phyloP scores from a whole-genome alignment of 768 basidiomycete species.

The Boletus rubropictus region DNA sequence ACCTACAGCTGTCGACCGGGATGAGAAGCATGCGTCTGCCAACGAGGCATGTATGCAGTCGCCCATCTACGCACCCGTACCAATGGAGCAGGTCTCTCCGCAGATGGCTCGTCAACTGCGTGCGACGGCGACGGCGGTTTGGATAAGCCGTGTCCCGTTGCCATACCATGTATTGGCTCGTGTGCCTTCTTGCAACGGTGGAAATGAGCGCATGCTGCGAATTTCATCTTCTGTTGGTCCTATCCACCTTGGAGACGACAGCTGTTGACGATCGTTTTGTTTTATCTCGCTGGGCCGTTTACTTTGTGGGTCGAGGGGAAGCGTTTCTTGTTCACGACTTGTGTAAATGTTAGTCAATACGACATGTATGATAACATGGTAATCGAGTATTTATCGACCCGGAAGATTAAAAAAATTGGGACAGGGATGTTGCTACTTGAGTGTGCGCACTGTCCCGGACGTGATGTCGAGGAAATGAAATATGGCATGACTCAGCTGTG shows the following conservation, averaged over 20 bases:
- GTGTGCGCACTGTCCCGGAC: too few species aligned
- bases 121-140: constrained; percentile 58
- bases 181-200: background rate
- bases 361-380: too few species aligned
- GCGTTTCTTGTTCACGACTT: too few species aligned
- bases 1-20: constrained; percentile 12
- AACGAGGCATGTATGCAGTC: constrained; percentile 6
- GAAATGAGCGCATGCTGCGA: background rate
- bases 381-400: too few species aligned
- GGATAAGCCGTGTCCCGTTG: constrained; percentile 39
- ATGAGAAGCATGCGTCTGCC: constrained; percentile 3
- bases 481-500: too few species aligned
- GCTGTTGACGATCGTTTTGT: too few species aligned
- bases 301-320: background rate
- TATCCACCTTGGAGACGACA: constrained; percentile 15
- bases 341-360: too few species aligned
- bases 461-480: too few species aligned
- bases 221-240: constrained; percentile 13
- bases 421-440: too few species aligned
- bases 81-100: constrained; percentile 49
- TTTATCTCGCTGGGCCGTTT: too few species aligned
- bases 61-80: constrained; percentile 63
- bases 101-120: constrained; percentile 46
- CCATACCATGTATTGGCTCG: constrained; percentile 3
- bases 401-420: too few species aligned